Evolutionary conservation across 2,329 filamentous ascomycete genomes (phyloP).

Genomic region (Geosmithia flava): DNA sequence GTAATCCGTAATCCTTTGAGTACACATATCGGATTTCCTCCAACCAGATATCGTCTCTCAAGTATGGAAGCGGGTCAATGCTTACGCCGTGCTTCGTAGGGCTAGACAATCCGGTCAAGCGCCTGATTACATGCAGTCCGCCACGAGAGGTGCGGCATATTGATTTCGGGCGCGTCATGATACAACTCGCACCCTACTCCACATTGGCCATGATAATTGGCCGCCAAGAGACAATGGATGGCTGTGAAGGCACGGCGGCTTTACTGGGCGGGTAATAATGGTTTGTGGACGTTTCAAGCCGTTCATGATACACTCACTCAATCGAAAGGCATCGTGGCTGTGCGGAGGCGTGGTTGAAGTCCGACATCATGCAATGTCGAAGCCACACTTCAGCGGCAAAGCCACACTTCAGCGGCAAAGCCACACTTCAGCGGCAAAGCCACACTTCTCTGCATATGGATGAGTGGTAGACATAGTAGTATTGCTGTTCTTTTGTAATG

Average conservation of each 20-base stretch:
- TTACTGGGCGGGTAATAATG: neutral
- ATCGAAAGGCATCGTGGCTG: neutral
- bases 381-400: neutral
- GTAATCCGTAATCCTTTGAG: neutral
- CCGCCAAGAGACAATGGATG: neutral
- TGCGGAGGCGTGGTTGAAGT: neutral
- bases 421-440: neutral
- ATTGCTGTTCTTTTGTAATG: no score
- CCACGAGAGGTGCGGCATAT: neutral
- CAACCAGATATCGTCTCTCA: neutral
- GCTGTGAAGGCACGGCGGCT: neutral
- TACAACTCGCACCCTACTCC: neutral
- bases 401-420: neutral
- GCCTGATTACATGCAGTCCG: neutral
- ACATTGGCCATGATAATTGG: neutral
- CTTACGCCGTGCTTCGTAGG: neutral
- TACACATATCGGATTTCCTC: neutral
- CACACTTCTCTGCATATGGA: no score
- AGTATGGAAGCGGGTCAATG: neutral
- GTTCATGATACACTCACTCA: neutral
- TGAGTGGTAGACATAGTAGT: no score
- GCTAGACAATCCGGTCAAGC: neutral
- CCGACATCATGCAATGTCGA: neutral
- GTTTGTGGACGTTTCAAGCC: neutral
- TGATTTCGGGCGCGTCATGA: neutral